A percentile compares a stretch with the other conserved stretches of the same genome.
These are phyloP conservation scores for Brasilioporus rufonigricans DNA, from an alignment of 768 basidiomycete species.

Conservation along the genomic window DNA sequence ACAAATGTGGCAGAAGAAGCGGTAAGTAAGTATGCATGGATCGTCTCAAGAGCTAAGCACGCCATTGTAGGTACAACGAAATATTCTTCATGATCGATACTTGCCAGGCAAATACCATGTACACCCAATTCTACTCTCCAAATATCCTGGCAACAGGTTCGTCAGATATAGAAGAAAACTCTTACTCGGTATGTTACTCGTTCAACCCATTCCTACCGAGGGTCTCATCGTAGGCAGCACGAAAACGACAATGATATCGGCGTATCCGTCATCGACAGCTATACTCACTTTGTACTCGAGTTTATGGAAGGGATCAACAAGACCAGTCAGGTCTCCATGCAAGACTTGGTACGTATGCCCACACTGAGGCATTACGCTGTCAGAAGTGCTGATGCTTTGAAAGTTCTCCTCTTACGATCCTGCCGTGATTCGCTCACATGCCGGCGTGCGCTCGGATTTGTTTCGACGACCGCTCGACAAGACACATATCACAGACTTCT, in stretches of 20 bases:
- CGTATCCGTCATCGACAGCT: conserved; percentile 93
- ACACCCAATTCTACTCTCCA: conserved; percentile 88
- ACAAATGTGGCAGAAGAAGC: conserved; percentile 97
- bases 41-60: conserved; percentile 21
- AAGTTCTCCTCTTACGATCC: conserved; percentile 83
- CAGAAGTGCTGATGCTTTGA: conserved; percentile 6
- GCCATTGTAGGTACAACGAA: conserved; percentile 73
- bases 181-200: conserved; percentile 75
- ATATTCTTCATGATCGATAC: conserved; percentile 98
- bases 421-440: conserved; percentile 72
- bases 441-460: conserved; percentile 86
- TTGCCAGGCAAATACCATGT: conserved; percentile 97
- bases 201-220: background rate
- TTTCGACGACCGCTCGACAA: conserved; percentile 66
- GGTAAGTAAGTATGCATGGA: conserved; percentile 43
- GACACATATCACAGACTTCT: conserved; percentile 77
- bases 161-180: conserved; percentile 80
- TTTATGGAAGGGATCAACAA: conserved; percentile 94
- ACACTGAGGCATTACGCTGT: background rate
- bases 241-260: conserved; percentile 94
- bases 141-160: conserved; percentile 92
- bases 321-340: conserved; percentile 75
- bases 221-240: conserved; percentile 49
- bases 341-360: conserved; percentile 67
- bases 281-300: conserved; percentile 87